Percentiles rank a stretch among this genome's conserved stretches.
phyloP scores from a whole-genome alignment of 805 yeast genomes.

The Lipomyces sp. region DNA sequence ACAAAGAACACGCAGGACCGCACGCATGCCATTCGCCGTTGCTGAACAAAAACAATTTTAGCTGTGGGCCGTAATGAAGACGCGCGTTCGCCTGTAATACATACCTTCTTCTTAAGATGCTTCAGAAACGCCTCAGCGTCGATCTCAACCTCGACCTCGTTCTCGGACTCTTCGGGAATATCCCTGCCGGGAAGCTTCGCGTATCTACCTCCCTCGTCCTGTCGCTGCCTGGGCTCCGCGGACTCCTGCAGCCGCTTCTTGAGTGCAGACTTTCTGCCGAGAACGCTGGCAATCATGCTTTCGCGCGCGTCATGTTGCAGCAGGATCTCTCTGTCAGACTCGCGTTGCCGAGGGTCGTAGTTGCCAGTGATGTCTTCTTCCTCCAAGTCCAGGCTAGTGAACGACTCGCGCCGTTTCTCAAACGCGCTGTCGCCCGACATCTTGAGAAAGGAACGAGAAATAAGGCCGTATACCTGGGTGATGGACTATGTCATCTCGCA shows the following conservation, averaged over 20 bases:
- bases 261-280: conserved; percentile 13
- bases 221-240: neutral
- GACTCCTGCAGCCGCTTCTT: conserved; percentile 7
- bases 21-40: conserved; percentile 15
- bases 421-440: neutral
- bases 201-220: conserved; percentile 4
- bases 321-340: conserved; percentile 12
- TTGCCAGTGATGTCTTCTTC: conserved; percentile 28
- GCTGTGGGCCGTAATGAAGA: neutral
- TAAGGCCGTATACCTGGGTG: no score
- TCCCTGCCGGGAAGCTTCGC: conserved; percentile 2
- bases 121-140: conserved; percentile 29
- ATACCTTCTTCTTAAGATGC: conserved; percentile 17
- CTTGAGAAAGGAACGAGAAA: no score
- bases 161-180: conserved; percentile 1
- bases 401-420: conserved; percentile 8
- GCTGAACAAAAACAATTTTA: conserved; percentile 1
- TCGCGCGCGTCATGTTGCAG: conserved; percentile 17
- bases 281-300: conserved; percentile 11
- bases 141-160: conserved; percentile 21
- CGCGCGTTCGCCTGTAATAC: neutral
- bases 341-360: conserved; percentile 10
- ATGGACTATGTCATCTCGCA: no score
- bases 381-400: conserved; percentile 16
- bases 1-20: conserved; percentile 15